Percentiles rank a stretch among this genome's conserved stretches.
phyloP scores from a whole-genome alignment of 108 stramenopile genomes.

The Bacterosira constricta region DNA sequence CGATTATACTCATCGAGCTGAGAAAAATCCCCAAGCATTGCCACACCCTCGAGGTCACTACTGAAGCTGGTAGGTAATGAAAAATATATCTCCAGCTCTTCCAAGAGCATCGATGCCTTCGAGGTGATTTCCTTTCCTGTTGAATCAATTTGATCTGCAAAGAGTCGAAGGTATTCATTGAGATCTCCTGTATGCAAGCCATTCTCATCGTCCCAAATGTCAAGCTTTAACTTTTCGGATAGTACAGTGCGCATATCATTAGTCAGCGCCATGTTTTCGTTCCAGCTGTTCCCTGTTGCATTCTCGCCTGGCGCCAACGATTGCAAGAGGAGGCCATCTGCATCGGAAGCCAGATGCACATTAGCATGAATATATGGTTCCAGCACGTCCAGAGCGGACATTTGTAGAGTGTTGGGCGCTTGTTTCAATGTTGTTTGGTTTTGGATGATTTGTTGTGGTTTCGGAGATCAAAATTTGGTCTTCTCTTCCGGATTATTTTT shows the following conservation, averaged over 20 bases:
- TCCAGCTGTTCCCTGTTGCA: too few species aligned
- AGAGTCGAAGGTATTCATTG: background rate
- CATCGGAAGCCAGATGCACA: background rate
- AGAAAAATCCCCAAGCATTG: background rate
- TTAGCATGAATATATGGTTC: background rate
- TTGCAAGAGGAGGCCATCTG: background rate
- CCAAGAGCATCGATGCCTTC: slow-evolving; percentile 24
- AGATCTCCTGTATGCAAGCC: background rate
- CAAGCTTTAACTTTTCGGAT: background rate
- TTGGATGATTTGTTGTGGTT: too few species aligned
- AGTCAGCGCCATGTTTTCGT: background rate
- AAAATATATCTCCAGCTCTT: slow-evolving; percentile 7
- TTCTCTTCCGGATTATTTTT: too few species aligned
- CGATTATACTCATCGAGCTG: background rate
- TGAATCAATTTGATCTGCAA: slow-evolving; percentile 21
- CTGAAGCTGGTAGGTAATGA: background rate
- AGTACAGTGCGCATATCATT: background rate
- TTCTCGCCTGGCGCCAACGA: background rate
- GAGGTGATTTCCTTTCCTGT: slow-evolving; percentile 9
- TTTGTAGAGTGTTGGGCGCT: too few species aligned
- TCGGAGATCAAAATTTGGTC: too few species aligned
- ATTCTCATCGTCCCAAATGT: background rate
- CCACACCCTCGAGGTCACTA: background rate
- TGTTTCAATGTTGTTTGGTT: too few species aligned
- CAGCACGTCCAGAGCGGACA: background rate